These are phyloP conservation scores for Xylaria sp. DNA, from an alignment of 2,329 filamentous ascomycete species.

Conservation along the genomic window DNA sequence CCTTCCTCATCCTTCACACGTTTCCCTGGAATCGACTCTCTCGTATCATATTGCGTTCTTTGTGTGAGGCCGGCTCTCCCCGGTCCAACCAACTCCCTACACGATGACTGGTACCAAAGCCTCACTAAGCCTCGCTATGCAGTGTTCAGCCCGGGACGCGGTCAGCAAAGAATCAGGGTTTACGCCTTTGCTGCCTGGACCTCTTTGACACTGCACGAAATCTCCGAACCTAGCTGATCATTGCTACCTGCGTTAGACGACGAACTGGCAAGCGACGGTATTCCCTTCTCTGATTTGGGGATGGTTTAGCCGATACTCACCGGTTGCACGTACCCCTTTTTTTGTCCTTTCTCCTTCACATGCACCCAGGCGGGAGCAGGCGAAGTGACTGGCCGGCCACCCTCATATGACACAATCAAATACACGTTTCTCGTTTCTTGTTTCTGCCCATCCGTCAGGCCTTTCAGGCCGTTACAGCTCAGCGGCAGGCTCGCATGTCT, in stretches of 20 bases:
- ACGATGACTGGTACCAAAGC: constrained; percentile 16
- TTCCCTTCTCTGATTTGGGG: not conserved
- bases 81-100: constrained; percentile 16
- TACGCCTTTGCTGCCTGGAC: not conserved
- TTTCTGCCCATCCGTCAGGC: not conserved
- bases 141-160: constrained; percentile 1
- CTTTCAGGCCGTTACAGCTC: constrained; percentile 21
- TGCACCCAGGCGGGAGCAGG: not conserved
- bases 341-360: not conserved
- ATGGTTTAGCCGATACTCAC: constrained; percentile 1
- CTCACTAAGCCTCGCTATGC: constrained; percentile 13
- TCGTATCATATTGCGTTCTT: constrained; percentile 12
- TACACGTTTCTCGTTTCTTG: not conserved
- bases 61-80: constrained; percentile 11
- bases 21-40: constrained; percentile 6
- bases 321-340: constrained; percentile 1
- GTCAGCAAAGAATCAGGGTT: constrained; percentile 2
- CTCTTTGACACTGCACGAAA: not conserved
- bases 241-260: not conserved
- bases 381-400: not conserved
- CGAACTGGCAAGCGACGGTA: not conserved
- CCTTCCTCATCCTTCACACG: not conserved
- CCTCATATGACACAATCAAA: not conserved
- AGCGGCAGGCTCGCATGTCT: constrained; percentile 42
- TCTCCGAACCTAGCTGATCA: not conserved